These are phyloP conservation scores for Solanum hybrid DNA, from an alignment of 305 asterid species.

Conservation along the genomic window DNA sequence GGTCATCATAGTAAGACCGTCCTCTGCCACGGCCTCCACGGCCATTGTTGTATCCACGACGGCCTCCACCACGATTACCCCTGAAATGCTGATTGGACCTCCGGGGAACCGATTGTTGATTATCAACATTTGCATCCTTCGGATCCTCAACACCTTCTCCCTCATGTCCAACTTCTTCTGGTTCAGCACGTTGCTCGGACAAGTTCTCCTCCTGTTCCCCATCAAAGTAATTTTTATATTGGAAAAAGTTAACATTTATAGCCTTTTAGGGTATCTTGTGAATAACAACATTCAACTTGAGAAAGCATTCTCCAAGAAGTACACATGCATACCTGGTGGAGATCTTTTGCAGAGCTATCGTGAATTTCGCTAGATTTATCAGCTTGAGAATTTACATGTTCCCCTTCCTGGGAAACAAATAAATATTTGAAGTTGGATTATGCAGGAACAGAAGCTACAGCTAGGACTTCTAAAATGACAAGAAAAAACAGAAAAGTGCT, in stretches of 20 bases:
- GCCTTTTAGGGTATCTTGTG: neutral
- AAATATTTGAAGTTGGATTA: neutral
- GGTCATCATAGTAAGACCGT: slow-evolving; percentile 43
- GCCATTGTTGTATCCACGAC: slow-evolving; percentile 37
- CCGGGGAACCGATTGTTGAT: slow-evolving; percentile 30
- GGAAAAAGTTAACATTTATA: neutral
- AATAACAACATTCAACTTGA: neutral
- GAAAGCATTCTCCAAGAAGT: neutral
- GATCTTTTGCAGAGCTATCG: slow-evolving; percentile 25
- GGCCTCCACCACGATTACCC: slow-evolving; percentile 45
- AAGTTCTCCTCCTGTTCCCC: slow-evolving; percentile 34
- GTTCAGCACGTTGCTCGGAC: slow-evolving; percentile 28
- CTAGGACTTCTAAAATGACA: neutral
- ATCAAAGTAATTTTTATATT: neutral
- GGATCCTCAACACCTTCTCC: slow-evolving; percentile 24
- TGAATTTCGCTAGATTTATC: slow-evolving; percentile 13
- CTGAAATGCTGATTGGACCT: slow-evolving; percentile 36
- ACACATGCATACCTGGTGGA: slow-evolving; percentile 27
- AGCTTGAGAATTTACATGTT: slow-evolving; percentile 23
- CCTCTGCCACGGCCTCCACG: slow-evolving; percentile 63
- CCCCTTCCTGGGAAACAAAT: slow-evolving; percentile 34
- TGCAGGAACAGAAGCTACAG: neutral
- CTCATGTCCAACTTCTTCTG: slow-evolving; percentile 23
- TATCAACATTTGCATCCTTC: slow-evolving; percentile 29
- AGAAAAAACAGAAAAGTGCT: neutral